These are phyloP conservation scores for Talaromyces sp. DNA, from an alignment of 2,329 filamentous ascomycete species.

Conservation along the genomic window DNA sequence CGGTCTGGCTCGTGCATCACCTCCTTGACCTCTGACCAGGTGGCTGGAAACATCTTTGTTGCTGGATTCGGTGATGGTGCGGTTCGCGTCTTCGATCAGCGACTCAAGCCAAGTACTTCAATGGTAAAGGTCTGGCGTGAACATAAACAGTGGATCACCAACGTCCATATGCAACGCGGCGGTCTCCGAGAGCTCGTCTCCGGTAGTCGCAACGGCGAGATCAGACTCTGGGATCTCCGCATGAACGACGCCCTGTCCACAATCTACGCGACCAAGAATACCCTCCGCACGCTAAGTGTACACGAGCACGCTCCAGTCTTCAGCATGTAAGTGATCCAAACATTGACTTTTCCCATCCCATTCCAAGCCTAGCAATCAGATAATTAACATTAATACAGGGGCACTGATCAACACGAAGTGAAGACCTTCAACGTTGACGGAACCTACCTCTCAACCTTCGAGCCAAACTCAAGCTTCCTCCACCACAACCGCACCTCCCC, in stretches of 20 bases:
- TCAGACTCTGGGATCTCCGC: conserved; percentile 94
- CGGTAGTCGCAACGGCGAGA: conserved; percentile 87
- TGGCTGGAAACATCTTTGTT: conserved; percentile 93
- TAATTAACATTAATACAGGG: conserved; percentile 56
- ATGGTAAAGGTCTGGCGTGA: conserved; percentile 99
- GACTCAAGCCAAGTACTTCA: conserved; percentile 77
- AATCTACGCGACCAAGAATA: conserved; percentile 74
- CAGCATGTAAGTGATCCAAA: conserved; percentile 70
- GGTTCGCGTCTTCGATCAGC: conserved; percentile 90
- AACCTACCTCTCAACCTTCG: conserved; percentile 75
- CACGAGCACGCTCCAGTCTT: conserved; percentile 98
- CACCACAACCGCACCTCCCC: conserved; percentile 78
- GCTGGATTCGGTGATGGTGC: conserved; percentile 96
- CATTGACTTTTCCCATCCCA: neutral
- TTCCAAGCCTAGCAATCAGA: neutral
- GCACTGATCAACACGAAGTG: conserved; percentile 83
- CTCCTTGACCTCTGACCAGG: conserved; percentile 93
- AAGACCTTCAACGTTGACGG: conserved; percentile 92
- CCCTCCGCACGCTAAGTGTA: conserved; percentile 81
- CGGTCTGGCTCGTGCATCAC: conserved; percentile 95
- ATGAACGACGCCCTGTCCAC: conserved; percentile 76
- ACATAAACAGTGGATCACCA: conserved; percentile 93
- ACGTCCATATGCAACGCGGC: conserved; percentile 94
- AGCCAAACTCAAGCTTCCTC: conserved; percentile 88
- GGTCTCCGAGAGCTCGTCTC: conserved; percentile 89